Conservation (phyloP, 192 early-diverging fungal species). For the Gamsiella multidivaricata region DNA sequence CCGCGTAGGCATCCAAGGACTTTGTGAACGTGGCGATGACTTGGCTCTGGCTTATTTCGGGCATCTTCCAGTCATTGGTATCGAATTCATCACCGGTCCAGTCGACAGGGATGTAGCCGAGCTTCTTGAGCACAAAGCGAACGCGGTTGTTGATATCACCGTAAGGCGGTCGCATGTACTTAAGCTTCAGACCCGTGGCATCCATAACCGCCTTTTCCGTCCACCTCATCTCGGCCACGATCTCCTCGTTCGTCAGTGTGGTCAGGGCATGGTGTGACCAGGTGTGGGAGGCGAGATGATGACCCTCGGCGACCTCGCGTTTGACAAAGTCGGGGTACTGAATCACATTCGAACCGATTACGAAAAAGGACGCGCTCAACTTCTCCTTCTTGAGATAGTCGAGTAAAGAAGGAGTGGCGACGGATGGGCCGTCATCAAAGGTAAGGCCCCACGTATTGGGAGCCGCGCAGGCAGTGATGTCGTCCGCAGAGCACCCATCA, state of each 20-base stretch:
- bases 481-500: constrained; percentile 16
- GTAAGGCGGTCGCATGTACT: constrained; percentile 64
- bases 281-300: constrained; percentile 66
- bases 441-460: constrained; percentile 63
- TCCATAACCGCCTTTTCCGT: constrained; percentile 63
- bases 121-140: constrained; percentile 65
- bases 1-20: constrained; percentile 7
- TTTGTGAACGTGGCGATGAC: not conserved
- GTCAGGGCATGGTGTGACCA: constrained; percentile 70
- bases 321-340: constrained; percentile 51
- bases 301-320: constrained; percentile 38
- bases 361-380: constrained; percentile 60
- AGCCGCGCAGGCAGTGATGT: constrained; percentile 41
- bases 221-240: constrained; percentile 72
- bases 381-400: constrained; percentile 54
- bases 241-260: constrained; percentile 67
- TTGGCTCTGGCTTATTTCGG: not conserved
- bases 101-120: constrained; percentile 61
- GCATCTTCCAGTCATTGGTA: constrained; percentile 15
- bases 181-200: constrained; percentile 58
- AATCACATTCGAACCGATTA: constrained; percentile 57
- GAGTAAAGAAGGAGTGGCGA: constrained; percentile 43
- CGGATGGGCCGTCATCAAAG: constrained; percentile 65
- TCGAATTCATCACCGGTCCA: constrained; percentile 38
- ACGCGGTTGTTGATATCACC: constrained; percentile 81